Conservation (phyloP, 306 rosid genomes). For the Nissolia schottii region DNA sequence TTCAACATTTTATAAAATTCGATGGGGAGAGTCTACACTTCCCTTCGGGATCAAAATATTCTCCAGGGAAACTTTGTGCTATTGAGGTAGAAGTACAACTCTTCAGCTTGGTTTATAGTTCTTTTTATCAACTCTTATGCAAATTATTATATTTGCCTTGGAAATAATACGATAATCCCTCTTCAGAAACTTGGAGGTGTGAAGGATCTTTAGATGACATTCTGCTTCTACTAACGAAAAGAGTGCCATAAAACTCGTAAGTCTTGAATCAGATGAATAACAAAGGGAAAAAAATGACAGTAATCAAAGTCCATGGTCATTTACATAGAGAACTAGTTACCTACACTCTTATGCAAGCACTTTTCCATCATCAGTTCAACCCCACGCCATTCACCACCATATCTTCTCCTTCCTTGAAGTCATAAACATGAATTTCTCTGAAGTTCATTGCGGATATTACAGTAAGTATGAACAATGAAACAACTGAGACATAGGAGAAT, state of each 20-base stretch:
- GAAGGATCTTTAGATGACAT: background rate
- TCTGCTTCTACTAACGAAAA: background rate
- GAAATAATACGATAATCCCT: background rate
- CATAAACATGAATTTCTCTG: constrained; percentile 21
- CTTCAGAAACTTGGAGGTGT: background rate
- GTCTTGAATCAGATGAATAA: no score
- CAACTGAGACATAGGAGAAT: constrained; percentile 42
- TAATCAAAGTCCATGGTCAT: no score
- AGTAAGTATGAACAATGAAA: constrained; percentile 37
- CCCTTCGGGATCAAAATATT: background rate
- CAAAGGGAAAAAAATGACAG: background rate
- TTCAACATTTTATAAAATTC: background rate
- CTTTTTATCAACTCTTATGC: background rate
- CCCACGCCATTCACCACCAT: background rate
- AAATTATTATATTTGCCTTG: no score
- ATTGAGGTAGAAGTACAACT: background rate
- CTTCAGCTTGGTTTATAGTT: background rate
- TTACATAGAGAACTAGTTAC: background rate
- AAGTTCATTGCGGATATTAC: constrained; percentile 35
- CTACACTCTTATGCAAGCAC: background rate
- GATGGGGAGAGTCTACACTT: background rate
- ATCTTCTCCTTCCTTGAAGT: background rate
- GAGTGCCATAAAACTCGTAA: background rate
- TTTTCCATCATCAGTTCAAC: background rate
- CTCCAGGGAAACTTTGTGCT: background rate